A percentile compares a stretch with the other conserved stretches of the same genome.
Conservation (phyloP, 805 yeast genomes). For the Jamesozyma lodderae region DNA sequence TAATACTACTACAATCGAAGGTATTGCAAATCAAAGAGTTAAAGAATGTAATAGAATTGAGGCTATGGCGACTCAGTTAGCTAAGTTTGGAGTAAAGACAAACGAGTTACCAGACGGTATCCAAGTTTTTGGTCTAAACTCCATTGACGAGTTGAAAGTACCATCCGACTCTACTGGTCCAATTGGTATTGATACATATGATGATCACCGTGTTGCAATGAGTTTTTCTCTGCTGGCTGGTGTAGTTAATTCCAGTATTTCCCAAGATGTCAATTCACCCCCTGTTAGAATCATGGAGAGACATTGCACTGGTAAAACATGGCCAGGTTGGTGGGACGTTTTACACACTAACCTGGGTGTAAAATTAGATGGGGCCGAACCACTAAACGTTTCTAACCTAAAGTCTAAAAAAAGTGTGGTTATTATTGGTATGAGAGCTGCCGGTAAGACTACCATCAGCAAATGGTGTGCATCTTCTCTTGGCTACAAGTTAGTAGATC, state of each 20-base stretch:
- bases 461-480: slow-evolving; percentile 64
- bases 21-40: slow-evolving; percentile 96
- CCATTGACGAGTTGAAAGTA: slow-evolving; percentile 37
- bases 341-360: slow-evolving; percentile 61
- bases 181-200: slow-evolving; percentile 64
- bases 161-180: slow-evolving; percentile 42
- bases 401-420: slow-evolving; percentile 41
- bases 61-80: slow-evolving; percentile 85
- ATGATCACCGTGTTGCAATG: slow-evolving; percentile 98
- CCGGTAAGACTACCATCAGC: slow-evolving; percentile 86
- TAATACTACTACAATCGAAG: slow-evolving; percentile 68
- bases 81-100: slow-evolving; percentile 82
- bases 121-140: slow-evolving; percentile 63
- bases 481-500: slow-evolving; percentile 61
- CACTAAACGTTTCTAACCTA: slow-evolving; percentile 12
- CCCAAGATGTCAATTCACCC: slow-evolving; percentile 17
- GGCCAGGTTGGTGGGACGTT: slow-evolving; percentile 99
- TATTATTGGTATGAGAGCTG: slow-evolving; percentile 95
- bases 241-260: slow-evolving; percentile 32
- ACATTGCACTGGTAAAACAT: slow-evolving; percentile 90
- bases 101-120: slow-evolving; percentile 89
- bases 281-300: slow-evolving; percentile 76
- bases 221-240: slow-evolving; percentile 85
- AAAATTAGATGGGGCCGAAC: slow-evolving; percentile 63
- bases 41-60: slow-evolving; percentile 94